Evolutionary conservation across 192 early-diverging fungal species (phyloP).

Genomic region (Coemansia sp.): DNA sequence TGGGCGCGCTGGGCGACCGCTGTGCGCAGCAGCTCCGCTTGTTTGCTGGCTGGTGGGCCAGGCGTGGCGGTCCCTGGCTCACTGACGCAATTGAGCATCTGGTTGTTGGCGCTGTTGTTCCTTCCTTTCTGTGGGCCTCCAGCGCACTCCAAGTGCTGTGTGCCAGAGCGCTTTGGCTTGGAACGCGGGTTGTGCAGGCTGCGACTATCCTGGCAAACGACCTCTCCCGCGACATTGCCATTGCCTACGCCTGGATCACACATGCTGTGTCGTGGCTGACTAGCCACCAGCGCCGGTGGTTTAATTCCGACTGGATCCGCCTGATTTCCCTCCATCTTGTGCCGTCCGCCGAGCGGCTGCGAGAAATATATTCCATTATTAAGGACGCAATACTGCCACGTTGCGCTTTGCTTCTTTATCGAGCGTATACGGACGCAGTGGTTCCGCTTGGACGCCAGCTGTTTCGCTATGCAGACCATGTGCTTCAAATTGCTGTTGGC

Average conservation of each 20-base stretch:
- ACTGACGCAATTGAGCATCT: conserved; percentile 22
- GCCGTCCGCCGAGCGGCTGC: neutral
- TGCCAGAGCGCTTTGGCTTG: conserved; percentile 23
- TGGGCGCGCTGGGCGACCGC: conserved; percentile 7
- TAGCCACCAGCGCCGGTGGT: conserved; percentile 31
- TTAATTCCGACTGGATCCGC: conserved; percentile 5
- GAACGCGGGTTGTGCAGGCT: conserved; percentile 13
- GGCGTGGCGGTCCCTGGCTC: conserved; percentile 21
- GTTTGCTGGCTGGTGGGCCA: conserved; percentile 28
- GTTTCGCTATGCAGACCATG: neutral
- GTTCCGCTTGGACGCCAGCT: neutral
- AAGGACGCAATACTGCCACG: neutral
- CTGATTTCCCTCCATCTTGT: neutral
- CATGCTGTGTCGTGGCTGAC: conserved; percentile 8
- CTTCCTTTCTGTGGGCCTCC: neutral
- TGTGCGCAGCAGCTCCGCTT: neutral
- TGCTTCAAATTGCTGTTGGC: neutral
- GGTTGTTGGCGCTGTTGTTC: conserved; percentile 26
- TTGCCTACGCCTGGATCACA: conserved; percentile 6
- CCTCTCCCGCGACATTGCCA: conserved; percentile 15
- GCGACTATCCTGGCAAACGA: conserved; percentile 19
- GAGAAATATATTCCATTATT: neutral
- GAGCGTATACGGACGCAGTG: neutral
- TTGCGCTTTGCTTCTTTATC: neutral
- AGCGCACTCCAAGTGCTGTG: neutral